A percentile compares a stretch with the other conserved stretches of the same genome.
These are phyloP conservation scores for Comarum palustre DNA, from an alignment of 306 rosid genomes.

Conservation along the genomic window DNA sequence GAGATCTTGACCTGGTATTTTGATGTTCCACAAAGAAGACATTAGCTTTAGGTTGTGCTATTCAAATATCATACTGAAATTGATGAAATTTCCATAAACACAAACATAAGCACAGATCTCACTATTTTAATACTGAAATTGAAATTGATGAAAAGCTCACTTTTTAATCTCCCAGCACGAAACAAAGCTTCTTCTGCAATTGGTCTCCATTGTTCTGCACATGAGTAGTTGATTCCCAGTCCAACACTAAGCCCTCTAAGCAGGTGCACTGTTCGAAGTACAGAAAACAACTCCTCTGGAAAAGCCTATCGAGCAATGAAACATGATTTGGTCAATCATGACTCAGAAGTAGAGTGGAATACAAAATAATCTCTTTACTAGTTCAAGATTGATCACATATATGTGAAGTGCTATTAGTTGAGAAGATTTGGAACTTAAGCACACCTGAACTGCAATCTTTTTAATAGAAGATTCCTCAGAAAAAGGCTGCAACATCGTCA, in stretches of 20 bases:
- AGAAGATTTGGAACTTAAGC: slow-evolving; percentile 2
- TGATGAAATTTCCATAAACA: not conserved
- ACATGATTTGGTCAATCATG: not conserved
- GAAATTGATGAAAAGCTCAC: slow-evolving; percentile 41
- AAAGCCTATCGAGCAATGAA: slow-evolving; percentile 52
- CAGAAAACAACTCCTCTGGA: slow-evolving; percentile 93
- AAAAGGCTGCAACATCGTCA: slow-evolving; percentile 80
- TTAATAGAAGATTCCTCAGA: slow-evolving; percentile 87
- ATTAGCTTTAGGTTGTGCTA: not conserved
- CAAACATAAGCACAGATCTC: not conserved
- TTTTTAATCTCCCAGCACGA: slow-evolving; percentile 68
- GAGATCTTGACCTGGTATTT: slow-evolving; percentile 19
- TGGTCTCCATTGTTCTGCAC: slow-evolving; percentile 96
- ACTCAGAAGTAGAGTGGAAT: not conserved
- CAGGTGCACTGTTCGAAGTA: slow-evolving; percentile 87
- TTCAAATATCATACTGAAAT: not conserved
- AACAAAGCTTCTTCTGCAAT: slow-evolving; percentile 83
- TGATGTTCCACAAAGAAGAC: not conserved
- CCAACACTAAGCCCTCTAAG: slow-evolving; percentile 96
- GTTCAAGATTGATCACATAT: not conserved
- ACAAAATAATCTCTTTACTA: not conserved
- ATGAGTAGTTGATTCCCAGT: slow-evolving; percentile 88
- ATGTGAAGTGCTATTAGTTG: not conserved
- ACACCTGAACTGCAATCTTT: slow-evolving; percentile 77
- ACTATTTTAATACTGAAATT: too few relatives aligned